A percentile compares a stretch with the other conserved stretches of the same genome.
These are phyloP conservation scores for Trametes cinnabarina DNA, from an alignment of 768 basidiomycete species.

Conservation along the genomic window DNA sequence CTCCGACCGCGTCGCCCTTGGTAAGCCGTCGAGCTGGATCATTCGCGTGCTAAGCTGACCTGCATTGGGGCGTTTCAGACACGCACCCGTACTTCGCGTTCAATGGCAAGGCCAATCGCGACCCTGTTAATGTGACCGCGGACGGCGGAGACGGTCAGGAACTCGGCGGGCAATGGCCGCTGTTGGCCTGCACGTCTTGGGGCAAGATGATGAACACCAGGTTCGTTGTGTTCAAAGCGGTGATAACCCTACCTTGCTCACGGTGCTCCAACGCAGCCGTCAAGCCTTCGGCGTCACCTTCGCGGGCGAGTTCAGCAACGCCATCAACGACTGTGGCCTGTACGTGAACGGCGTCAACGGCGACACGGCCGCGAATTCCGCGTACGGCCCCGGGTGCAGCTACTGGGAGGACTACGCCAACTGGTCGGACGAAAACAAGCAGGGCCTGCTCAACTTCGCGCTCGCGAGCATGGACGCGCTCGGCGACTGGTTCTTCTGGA, in stretches of 20 bases:
- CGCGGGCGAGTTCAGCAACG: conserved; percentile 73
- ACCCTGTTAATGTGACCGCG: conserved; percentile 41
- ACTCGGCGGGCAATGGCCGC: conserved; percentile 30
- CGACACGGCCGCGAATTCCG: conserved; percentile 17
- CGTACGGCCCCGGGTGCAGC: conserved; percentile 34
- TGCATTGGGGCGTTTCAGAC: conserved; percentile 10
- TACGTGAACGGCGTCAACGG: conserved; percentile 35
- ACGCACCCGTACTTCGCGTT: conserved; percentile 49
- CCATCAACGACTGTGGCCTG: conserved; percentile 63
- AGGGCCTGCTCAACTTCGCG: conserved; percentile 49
- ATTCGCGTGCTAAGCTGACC: no score
- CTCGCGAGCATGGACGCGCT: conserved; percentile 63
- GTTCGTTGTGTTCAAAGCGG: conserved; percentile 22
- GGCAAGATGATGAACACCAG: conserved; percentile 37
- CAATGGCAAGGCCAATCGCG: conserved; percentile 30
- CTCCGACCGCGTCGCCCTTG: conserved; percentile 44
- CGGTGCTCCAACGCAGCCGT: conserved; percentile 32
- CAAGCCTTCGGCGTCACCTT: conserved; percentile 62
- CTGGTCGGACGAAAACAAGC: conserved; percentile 51
- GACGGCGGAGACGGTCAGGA: conserved; percentile 29
- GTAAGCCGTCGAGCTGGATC: conserved; percentile 32
- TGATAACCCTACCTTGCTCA: not conserved
- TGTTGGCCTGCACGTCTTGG: conserved; percentile 39
- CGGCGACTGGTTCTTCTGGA: conserved; percentile 74
- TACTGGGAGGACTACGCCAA: conserved; percentile 46